phyloP scores from a whole-genome alignment of 2,329 filamentous ascomycete species.

The Fusarium haematococcum region DNA sequence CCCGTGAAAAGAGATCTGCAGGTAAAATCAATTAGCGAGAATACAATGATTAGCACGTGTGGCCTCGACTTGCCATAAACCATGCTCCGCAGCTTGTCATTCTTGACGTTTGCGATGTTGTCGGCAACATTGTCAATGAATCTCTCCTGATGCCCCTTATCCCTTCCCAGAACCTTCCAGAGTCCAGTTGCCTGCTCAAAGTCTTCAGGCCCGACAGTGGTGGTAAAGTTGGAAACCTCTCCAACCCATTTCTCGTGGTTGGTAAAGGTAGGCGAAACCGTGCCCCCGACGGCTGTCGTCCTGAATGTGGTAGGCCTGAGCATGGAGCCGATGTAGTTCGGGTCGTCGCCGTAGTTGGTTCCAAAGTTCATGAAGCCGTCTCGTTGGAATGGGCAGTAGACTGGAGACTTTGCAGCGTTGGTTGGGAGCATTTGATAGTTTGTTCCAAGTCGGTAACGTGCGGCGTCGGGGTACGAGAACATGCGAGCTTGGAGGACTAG shows the following conservation, averaged over 20 bases:
- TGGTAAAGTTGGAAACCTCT: neutral
- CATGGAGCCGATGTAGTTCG: slow-evolving; percentile 7
- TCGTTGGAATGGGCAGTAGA: neutral
- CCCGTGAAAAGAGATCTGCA: neutral
- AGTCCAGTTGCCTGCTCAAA: slow-evolving; percentile 7
- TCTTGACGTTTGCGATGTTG: neutral
- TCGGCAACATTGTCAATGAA: slow-evolving; percentile 6
- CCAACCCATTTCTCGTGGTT: slow-evolving; percentile 6
- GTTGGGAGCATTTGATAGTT: slow-evolving; percentile 63
- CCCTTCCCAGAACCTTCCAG: neutral
- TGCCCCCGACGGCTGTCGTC: neutral
- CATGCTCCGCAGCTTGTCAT: neutral
- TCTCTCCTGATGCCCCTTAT: slow-evolving; percentile 4
- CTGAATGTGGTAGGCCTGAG: neutral
- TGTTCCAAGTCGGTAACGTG: slow-evolving; percentile 71
- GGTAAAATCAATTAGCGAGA: too few relatives aligned
- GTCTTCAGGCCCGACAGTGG: neutral
- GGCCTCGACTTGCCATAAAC: neutral
- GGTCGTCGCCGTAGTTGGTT: slow-evolving; percentile 5
- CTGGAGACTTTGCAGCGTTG: neutral
- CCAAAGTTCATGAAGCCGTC: slow-evolving; percentile 13
- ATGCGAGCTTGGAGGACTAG: slow-evolving; percentile 68
- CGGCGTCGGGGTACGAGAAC: slow-evolving; percentile 72
- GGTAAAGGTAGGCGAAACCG: neutral
- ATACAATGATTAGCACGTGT: neutral